A percentile compares a stretch with the other conserved stretches of the same genome.
These are phyloP conservation scores for Mucor circinelloides DNA, from an alignment of 371 early-diverging fungal genomes.

Conservation along the genomic window DNA sequence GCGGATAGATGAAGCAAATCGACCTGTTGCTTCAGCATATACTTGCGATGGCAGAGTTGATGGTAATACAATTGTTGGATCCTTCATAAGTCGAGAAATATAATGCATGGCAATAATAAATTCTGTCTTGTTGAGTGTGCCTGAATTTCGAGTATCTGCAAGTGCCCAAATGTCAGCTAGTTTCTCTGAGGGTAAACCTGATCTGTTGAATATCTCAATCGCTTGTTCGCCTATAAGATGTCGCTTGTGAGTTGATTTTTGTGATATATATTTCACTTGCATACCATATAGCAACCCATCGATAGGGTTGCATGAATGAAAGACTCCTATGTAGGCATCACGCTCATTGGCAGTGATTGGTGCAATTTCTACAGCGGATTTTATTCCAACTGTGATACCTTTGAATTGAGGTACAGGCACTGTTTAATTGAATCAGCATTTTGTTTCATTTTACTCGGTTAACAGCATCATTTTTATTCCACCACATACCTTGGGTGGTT, in stretches of 20 bases:
- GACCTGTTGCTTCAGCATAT: slow-evolving; percentile 45
- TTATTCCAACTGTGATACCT: background rate
- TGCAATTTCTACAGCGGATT: background rate
- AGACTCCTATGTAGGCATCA: slow-evolving; percentile 17
- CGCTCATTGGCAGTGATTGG: slow-evolving; percentile 18
- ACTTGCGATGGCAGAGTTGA: slow-evolving; percentile 54
- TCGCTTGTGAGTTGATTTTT: background rate
- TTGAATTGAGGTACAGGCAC: slow-evolving; percentile 12
- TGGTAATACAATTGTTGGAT: slow-evolving; percentile 39
- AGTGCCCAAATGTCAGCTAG: slow-evolving; percentile 30
- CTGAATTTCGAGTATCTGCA: slow-evolving; percentile 62
- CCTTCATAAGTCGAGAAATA: slow-evolving; percentile 62
- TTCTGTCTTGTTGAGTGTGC: slow-evolving; percentile 59
- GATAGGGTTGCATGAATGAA: slow-evolving; percentile 17
- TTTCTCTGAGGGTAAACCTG: slow-evolving; percentile 12
- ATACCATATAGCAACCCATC: slow-evolving; percentile 14
- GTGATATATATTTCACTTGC: background rate
- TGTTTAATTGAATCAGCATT: background rate
- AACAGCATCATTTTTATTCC: background rate
- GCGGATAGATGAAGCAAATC: background rate
- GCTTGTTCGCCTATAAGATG: slow-evolving; percentile 11
- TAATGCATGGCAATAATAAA: slow-evolving; percentile 78
- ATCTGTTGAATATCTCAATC: slow-evolving; percentile 12
- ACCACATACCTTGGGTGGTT: slow-evolving; percentile 12
- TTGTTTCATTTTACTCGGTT: background rate